Conservation (phyloP, 441 rosid species). For the Euphorbia celastroides region DNA sequence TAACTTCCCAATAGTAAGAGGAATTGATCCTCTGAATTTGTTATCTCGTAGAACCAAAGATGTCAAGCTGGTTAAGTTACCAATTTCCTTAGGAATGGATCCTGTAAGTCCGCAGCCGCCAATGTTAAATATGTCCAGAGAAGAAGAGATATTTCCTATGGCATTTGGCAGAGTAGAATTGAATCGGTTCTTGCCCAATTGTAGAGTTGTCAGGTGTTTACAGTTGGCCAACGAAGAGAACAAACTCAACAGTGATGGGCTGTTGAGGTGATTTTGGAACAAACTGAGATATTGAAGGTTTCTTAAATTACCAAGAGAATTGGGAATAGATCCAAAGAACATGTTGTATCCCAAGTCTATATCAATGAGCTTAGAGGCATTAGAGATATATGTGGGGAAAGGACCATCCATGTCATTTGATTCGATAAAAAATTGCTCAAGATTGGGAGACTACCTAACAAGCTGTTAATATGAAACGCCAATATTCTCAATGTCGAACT, state of each 20-base stretch:
- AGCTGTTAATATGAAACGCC: background rate
- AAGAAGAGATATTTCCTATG: conserved; percentile 10
- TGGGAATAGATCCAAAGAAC: background rate
- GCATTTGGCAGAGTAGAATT: conserved; percentile 9
- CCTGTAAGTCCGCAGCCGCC: conserved; percentile 4
- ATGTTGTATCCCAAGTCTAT: background rate
- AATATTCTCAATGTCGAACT: background rate
- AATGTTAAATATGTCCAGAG: background rate
- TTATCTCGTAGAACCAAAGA: background rate
- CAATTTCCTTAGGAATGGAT: conserved; percentile 19
- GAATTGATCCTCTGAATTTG: conserved; percentile 13
- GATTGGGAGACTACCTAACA: conserved; percentile 22
- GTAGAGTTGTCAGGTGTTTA: background rate
- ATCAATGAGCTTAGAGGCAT: background rate
- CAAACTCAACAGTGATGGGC: background rate
- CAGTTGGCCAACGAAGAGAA: background rate
- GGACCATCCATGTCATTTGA: background rate
- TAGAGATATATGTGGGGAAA: background rate
- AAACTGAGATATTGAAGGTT: background rate
- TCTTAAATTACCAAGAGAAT: background rate
- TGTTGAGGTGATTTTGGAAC: background rate
- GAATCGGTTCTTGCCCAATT: conserved; percentile 3
- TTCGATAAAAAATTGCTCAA: background rate
- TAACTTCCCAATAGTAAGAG: conserved; percentile 4
- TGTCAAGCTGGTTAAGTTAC: conserved; percentile 14